These are phyloP conservation scores for Quillaja saponaria DNA, from an alignment of 306 rosid genomes.

Conservation along the genomic window DNA sequence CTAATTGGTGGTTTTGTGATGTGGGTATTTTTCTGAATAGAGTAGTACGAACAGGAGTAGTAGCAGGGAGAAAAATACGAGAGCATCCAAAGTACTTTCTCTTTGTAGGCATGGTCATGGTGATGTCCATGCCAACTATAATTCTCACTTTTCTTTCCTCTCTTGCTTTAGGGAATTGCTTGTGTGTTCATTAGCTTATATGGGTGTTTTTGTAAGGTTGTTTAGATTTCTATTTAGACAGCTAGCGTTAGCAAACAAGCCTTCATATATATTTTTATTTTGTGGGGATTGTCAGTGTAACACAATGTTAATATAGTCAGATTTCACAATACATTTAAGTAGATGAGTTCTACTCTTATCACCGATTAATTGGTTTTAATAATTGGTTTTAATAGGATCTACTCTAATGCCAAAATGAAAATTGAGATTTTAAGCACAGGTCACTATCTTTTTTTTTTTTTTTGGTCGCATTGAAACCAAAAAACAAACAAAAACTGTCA, in stretches of 20 bases:
- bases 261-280: conserved; percentile 7
- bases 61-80: conserved; percentile 23
- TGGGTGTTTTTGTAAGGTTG: conserved; percentile 25
- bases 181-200: conserved; percentile 33
- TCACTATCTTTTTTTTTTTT: no score
- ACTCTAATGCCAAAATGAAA: background rate
- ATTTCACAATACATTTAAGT: no score
- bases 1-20: background rate
- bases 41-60: conserved; percentile 16
- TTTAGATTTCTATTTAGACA: background rate
- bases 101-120: conserved; percentile 52
- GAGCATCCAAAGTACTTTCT: conserved; percentile 21
- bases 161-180: conserved; percentile 24
- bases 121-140: conserved; percentile 38
- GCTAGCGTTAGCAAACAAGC: conserved; percentile 17
- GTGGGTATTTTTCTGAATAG: conserved; percentile 29
- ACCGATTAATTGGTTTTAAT: no score
- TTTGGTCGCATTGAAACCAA: conserved; percentile 35
- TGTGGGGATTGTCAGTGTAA: conserved; percentile 41
- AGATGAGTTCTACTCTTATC: no score
- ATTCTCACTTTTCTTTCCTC: conserved; percentile 16
- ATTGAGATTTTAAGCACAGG: background rate
- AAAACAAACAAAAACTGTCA: conserved; percentile 37
- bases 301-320: no score
- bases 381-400: no score